These are phyloP conservation scores for Phaeodactylum tricornutum DNA, from an alignment of 108 stramenopile species.

Conservation along the genomic window DNA sequence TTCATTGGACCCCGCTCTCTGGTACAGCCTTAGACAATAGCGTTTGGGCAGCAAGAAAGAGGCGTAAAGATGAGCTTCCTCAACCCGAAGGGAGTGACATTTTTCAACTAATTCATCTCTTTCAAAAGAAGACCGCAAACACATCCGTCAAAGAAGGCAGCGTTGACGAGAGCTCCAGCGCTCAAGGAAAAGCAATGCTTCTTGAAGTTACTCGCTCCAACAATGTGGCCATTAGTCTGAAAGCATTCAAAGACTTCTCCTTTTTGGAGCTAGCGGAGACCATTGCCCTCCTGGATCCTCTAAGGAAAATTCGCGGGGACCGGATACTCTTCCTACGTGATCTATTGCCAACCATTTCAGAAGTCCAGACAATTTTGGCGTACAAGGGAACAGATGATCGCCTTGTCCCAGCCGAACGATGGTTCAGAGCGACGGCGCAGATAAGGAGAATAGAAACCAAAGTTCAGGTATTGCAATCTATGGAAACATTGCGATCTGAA, in stretches of 20 bases:
- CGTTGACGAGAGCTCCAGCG: constrained; percentile 14
- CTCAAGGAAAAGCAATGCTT: constrained; percentile 58
- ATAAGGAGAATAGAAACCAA: constrained; percentile 72
- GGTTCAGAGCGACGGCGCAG: constrained; percentile 55
- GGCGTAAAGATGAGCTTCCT: constrained; percentile 2
- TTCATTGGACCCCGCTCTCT: constrained; percentile 78
- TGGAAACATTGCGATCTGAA: constrained; percentile 59
- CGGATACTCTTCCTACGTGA: constrained; percentile 67
- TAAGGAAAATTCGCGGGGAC: constrained; percentile 57
- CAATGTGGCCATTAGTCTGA: constrained; percentile 78
- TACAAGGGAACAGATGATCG: constrained; percentile 53
- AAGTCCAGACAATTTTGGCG: constrained; percentile 49
- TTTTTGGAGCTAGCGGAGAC: constrained; percentile 54
- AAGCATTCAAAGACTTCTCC: constrained; percentile 75
- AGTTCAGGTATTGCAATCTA: constrained; percentile 62
- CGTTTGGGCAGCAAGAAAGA: constrained; percentile 46
- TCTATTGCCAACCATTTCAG: constrained; percentile 59
- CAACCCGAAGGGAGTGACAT: constrained; percentile 35
- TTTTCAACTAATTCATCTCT: constrained; percentile 64
- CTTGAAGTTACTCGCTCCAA: constrained; percentile 69
- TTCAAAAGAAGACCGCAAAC: constrained; percentile 52
- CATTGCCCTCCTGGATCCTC: constrained; percentile 68
- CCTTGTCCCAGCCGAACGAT: constrained; percentile 68
- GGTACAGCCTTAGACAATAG: constrained; percentile 51
- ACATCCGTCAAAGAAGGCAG: constrained; percentile 15